Percentiles rank a stretch among this genome's conserved stretches.
These are phyloP conservation scores for Rosa chinensis DNA, from an alignment of 306 rosid genomes.

Conservation along the genomic window DNA sequence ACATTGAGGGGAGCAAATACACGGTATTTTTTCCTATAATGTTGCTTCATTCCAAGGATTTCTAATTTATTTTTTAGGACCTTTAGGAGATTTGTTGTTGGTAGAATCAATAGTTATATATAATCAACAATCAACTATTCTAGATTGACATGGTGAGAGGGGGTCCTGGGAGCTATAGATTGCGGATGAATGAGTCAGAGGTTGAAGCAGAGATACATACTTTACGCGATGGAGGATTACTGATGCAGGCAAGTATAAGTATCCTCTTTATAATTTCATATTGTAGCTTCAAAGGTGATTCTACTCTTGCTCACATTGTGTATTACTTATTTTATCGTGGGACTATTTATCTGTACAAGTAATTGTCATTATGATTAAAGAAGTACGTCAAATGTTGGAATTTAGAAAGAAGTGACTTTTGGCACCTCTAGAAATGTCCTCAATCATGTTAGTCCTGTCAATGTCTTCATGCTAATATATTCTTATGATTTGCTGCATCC, in stretches of 20 bases:
- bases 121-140: conserved; percentile 29
- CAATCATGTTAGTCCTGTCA: not conserved
- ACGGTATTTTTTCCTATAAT: conserved; percentile 49
- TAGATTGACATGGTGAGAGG: conserved; percentile 93
- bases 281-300: conserved; percentile 5
- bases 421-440: not conserved
- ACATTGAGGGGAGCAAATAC: conserved; percentile 96
- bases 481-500: not conserved
- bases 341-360: not conserved
- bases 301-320: conserved; percentile 9
- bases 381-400: not conserved
- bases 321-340: not conserved
- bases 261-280: conserved; percentile 23
- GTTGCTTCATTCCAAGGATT: conserved; percentile 8
- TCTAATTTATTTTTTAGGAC: conserved; percentile 13
- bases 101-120: conserved; percentile 25
- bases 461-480: conserved; percentile 3
- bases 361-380: not conserved
- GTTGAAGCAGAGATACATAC: conserved; percentile 97
- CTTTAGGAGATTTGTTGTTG: conserved; percentile 24
- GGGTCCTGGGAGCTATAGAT: conserved; percentile 84
- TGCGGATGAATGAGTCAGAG: conserved; percentile 77
- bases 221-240: conserved; percentile 95
- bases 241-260: conserved; percentile 89
- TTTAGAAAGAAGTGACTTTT: not conserved